phyloP scores from a whole-genome alignment of 441 rosid species.

The Codiaeum variegatum region DNA sequence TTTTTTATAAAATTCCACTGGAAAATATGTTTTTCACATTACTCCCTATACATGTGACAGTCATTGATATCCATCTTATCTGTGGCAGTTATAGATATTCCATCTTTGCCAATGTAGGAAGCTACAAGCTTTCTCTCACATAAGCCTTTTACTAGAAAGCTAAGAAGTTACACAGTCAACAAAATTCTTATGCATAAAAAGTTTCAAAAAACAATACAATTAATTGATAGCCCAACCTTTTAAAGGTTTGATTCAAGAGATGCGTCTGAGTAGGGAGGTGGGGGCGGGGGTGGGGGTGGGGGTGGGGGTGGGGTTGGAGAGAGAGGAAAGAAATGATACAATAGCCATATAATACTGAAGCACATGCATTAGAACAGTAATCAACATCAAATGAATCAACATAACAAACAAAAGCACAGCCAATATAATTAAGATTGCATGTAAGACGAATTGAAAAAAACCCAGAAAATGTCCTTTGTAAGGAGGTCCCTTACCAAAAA shows the following conservation, averaged over 20 bases:
- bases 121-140: background rate
- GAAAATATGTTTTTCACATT: background rate
- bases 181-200: background rate
- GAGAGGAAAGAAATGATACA: background rate
- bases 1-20: background rate
- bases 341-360: background rate
- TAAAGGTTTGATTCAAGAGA: background rate
- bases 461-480: constrained; percentile 15
- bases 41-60: background rate
- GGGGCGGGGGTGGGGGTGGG: background rate
- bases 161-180: background rate
- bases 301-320: background rate
- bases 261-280: background rate
- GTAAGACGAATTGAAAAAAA: constrained; percentile 3
- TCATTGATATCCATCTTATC: too few species aligned
- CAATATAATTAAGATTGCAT: background rate
- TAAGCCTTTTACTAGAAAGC: background rate
- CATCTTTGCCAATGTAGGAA: background rate
- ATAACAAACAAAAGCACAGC: constrained; percentile 4
- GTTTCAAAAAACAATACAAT: background rate
- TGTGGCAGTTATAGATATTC: too few species aligned
- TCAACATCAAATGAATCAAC: background rate
- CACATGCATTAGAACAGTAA: background rate
- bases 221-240: background rate
- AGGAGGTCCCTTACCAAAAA: constrained; percentile 48